phyloP scores from a whole-genome alignment of 805 yeast genomes.

The Hanseniaspora thailandica region DNA sequence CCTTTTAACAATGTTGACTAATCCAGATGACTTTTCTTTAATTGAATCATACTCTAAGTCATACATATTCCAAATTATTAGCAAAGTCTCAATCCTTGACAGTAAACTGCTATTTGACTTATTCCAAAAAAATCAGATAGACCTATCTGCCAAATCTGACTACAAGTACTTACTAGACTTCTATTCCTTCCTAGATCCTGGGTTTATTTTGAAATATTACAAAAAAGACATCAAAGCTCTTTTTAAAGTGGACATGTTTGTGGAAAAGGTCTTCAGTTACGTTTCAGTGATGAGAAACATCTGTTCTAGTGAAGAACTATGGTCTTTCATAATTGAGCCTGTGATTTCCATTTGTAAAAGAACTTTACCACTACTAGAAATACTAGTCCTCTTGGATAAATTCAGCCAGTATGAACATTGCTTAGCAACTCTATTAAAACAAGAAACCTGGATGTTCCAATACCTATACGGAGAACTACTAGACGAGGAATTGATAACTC shows the following conservation, averaged over 20 bases:
- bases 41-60: conserved; percentile 12
- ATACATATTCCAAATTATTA: conserved; percentile 9
- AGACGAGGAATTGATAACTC: conserved; percentile 2
- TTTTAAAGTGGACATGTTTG: not conserved
- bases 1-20: not conserved
- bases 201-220: conserved; percentile 2
- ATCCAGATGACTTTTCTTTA: conserved; percentile 2
- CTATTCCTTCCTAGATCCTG: conserved; percentile 10
- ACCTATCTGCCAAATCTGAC: conserved; percentile 1
- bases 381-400: conserved; percentile 9
- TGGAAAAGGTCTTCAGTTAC: not conserved
- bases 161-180: conserved; percentile 12
- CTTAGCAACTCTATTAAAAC: conserved; percentile 5
- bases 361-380: conserved; percentile 1
- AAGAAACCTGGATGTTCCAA: conserved; percentile 13
- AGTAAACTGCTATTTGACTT: not conserved
- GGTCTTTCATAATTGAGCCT: conserved; percentile 9
- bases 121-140: not conserved
- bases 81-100: conserved; percentile 8
- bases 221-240: conserved; percentile 1
- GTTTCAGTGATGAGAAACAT: conserved; percentile 10
- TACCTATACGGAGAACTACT: not conserved
- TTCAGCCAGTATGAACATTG: conserved; percentile 11
- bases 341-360: conserved; percentile 7
- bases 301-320: not conserved